Evolutionary conservation across 306 rosid species (phyloP).

Genomic region (Quercus rubra): DNA sequence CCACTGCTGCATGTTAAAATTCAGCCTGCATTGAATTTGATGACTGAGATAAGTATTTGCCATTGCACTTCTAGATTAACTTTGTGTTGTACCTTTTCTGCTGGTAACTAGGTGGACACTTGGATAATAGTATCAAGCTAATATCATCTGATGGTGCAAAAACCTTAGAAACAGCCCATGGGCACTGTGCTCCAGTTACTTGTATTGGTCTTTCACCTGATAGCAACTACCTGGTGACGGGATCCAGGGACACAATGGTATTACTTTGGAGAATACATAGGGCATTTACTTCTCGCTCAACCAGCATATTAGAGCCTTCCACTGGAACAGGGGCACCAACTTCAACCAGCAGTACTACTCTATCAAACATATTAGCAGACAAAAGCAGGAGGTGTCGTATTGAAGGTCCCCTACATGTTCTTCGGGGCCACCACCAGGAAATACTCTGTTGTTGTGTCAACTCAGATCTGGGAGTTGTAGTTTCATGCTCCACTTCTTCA

Average conservation of each 20-base stretch:
- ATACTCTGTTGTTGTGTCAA: slow-evolving; percentile 80
- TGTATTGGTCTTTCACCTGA: slow-evolving; percentile 82
- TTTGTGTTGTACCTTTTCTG: slow-evolving; percentile 24
- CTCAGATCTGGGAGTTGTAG: slow-evolving; percentile 88
- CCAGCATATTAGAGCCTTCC: slow-evolving; percentile 49
- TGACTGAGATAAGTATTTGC: neutral
- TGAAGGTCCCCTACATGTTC: slow-evolving; percentile 89
- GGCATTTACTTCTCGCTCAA: slow-evolving; percentile 47
- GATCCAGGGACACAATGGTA: slow-evolving; percentile 82
- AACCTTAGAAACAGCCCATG: slow-evolving; percentile 88
- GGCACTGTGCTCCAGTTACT: slow-evolving; percentile 92
- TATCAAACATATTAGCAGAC: slow-evolving; percentile 46
- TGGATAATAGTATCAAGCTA: slow-evolving; percentile 79
- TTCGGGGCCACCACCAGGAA: slow-evolving; percentile 85
- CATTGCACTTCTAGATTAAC: slow-evolving; percentile 12
- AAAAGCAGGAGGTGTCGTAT: slow-evolving; percentile 62
- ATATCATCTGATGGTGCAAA: slow-evolving; percentile 88
- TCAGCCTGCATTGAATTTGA: neutral
- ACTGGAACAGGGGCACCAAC: slow-evolving; percentile 36
- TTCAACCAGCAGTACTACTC: slow-evolving; percentile 50
- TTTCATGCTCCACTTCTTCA: slow-evolving; percentile 75
- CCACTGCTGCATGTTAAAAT: neutral
- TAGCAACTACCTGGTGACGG: slow-evolving; percentile 83
- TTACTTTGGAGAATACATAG: slow-evolving; percentile 88
- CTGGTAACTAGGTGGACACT: slow-evolving; percentile 79